Evolutionary conservation across 768 basidiomycete genomes (phyloP).

Genomic region (Lactarius hatsudake): DNA sequence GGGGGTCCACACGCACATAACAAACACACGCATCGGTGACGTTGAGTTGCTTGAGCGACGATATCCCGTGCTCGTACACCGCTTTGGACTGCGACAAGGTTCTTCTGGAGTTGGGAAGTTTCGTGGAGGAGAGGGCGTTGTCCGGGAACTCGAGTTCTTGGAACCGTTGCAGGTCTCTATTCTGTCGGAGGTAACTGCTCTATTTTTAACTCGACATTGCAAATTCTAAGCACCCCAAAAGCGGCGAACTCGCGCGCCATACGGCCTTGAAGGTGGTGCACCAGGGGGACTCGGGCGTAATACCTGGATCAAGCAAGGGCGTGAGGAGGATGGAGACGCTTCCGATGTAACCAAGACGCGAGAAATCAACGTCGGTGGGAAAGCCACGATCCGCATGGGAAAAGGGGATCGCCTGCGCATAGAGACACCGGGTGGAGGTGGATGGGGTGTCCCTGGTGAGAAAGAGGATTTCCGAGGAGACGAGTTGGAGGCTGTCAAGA

Average conservation of each 20-base stretch:
- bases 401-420: constrained; percentile 79
- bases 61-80: constrained; percentile 87
- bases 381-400: constrained; percentile 84
- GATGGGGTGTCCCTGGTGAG: constrained; percentile 55
- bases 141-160: constrained; percentile 79
- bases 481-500: constrained; percentile 37
- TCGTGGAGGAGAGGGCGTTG: constrained; percentile 80
- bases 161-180: constrained; percentile 86
- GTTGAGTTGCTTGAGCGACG: constrained; percentile 91
- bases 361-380: constrained; percentile 85
- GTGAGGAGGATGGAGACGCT: constrained; percentile 63
- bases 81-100: constrained; percentile 69
- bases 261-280: constrained; percentile 80
- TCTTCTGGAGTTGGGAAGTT: constrained; percentile 72
- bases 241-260: constrained; percentile 83
- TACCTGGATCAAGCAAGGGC: constrained; percentile 78
- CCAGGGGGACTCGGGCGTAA: constrained; percentile 73
- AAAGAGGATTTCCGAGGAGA: constrained; percentile 29
- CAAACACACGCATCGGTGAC: constrained; percentile 90
- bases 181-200: constrained; percentile 66
- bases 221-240: constrained; percentile 32
- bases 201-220: not conserved
- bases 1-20: constrained; percentile 92
- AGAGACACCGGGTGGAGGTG: constrained; percentile 90
- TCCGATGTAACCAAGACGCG: constrained; percentile 48